These are phyloP conservation scores for Candida gorgasii DNA, from an alignment of 805 yeast genomes.

Conservation along the genomic window DNA sequence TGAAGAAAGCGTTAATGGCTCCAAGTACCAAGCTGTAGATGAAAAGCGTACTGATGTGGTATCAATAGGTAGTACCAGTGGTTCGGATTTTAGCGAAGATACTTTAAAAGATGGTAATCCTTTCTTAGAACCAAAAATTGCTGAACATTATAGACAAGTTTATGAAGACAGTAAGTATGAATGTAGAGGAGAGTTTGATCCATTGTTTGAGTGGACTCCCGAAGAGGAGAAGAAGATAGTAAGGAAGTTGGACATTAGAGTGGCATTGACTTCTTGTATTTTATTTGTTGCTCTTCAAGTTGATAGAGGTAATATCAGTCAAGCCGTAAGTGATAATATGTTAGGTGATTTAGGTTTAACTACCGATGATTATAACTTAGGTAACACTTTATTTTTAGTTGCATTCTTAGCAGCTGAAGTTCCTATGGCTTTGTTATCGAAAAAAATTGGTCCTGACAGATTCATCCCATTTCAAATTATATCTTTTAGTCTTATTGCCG, in stretches of 20 bases:
- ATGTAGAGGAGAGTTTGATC: conserved; percentile 34
- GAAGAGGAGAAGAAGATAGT: conserved; percentile 30
- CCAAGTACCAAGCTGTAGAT: conserved; percentile 3
- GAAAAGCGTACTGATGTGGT: not conserved
- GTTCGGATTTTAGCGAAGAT: conserved; percentile 1
- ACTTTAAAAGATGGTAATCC: conserved; percentile 14
- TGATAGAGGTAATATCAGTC: conserved; percentile 24
- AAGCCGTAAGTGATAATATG: conserved; percentile 26
- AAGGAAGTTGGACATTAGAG: conserved; percentile 21
- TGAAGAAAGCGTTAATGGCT: not conserved
- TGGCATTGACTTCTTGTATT: conserved; percentile 24
- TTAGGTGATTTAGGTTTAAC: conserved; percentile 33
- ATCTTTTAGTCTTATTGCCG: conserved; percentile 29
- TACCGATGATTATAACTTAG: conserved; percentile 41
- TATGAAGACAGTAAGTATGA: conserved; percentile 36
- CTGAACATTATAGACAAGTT: conserved; percentile 28
- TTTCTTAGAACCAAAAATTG: conserved; percentile 30
- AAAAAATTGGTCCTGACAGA: conserved; percentile 59
- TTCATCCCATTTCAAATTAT: conserved; percentile 51
- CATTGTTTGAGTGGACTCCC: conserved; percentile 32
- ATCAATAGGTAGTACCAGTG: not conserved
- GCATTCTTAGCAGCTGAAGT: conserved; percentile 45
- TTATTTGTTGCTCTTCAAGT: conserved; percentile 25
- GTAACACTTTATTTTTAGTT: conserved; percentile 41
- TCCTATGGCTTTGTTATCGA: conserved; percentile 64